A percentile compares a stretch with the other conserved stretches of the same genome.
These are phyloP conservation scores for Vishniacozyma victoriae DNA, from an alignment of 768 basidiomycete species.

Conservation along the genomic window DNA sequence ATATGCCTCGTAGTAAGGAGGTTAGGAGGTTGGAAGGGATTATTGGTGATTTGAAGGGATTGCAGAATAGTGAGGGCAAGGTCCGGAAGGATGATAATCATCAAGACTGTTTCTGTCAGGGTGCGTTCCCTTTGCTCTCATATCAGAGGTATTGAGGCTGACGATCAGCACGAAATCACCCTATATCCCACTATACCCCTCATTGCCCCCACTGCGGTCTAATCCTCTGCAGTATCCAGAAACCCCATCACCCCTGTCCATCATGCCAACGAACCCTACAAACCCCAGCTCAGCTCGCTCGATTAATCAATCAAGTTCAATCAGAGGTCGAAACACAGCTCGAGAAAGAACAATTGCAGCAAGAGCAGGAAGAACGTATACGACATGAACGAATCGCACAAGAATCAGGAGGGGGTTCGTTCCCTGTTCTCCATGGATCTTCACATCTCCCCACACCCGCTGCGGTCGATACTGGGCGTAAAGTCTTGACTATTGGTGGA, in stretches of 20 bases:
- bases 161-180: constrained; percentile 40
- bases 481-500: constrained; percentile 36
- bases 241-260: constrained; percentile 46
- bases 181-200: constrained; percentile 45
- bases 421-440: constrained; percentile 23
- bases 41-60: constrained; percentile 19
- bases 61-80: constrained; percentile 26
- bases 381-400: constrained; percentile 17
- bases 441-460: neutral
- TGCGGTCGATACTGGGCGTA: no score
- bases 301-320: constrained; percentile 32
- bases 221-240: constrained; percentile 43
- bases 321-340: constrained; percentile 32
- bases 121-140: constrained; percentile 11
- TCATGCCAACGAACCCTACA: constrained; percentile 36
- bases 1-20: constrained; percentile 29
- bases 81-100: constrained; percentile 9
- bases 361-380: constrained; percentile 26
- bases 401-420: constrained; percentile 39
- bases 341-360: constrained; percentile 22
- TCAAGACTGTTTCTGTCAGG: constrained; percentile 43
- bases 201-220: constrained; percentile 46
- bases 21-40: constrained; percentile 36
- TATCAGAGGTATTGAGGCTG: neutral
- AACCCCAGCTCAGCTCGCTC: constrained; percentile 26